Percentiles rank a stretch among this genome's conserved stretches.
phyloP scores from a whole-genome alignment of 768 basidiomycete species.

The Mycena sanguinolenta region DNA sequence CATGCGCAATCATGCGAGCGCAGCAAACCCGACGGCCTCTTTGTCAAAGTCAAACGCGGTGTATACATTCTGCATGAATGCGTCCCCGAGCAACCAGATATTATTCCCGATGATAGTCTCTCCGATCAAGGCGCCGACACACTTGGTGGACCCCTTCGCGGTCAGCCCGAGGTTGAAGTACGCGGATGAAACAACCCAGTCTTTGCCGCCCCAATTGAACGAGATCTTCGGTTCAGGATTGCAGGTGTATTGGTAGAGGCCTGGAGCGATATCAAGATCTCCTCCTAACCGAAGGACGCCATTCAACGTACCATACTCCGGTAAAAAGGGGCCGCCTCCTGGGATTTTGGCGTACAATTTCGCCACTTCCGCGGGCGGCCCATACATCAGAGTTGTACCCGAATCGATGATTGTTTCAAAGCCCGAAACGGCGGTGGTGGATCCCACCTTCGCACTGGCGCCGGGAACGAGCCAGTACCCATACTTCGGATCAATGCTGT shows the following conservation, averaged over 20 bases:
- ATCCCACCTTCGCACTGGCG: neutral
- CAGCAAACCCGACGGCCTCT: conserved; percentile 51
- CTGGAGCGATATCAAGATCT: neutral
- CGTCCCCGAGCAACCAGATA: neutral
- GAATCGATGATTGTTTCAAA: conserved; percentile 2
- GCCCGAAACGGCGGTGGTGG: neutral
- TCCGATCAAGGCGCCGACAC: conserved; percentile 64
- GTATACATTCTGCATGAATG: conserved; percentile 58
- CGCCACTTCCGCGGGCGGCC: neutral
- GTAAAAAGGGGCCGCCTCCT: neutral
- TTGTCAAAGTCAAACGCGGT: conserved; percentile 51
- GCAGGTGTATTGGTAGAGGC: conserved; percentile 37
- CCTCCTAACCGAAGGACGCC: neutral
- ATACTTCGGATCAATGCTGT: neutral
- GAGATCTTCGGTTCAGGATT: conserved; percentile 39
- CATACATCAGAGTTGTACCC: neutral
- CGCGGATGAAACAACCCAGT: conserved; percentile 58
- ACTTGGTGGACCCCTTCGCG: conserved; percentile 56
- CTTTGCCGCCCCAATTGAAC: conserved; percentile 51
- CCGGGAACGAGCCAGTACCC: neutral
- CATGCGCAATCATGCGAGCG: neutral
- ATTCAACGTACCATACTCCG: neutral
- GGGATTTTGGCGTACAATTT: neutral
- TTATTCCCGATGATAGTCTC: neutral
- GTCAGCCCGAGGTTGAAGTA: conserved; percentile 52